Evolutionary conservation across 495 filamentous ascomycete species (phyloP), one percentile per base, ranked within the genome.

Genomic region (Aspergillus bridgeri): DNA sequence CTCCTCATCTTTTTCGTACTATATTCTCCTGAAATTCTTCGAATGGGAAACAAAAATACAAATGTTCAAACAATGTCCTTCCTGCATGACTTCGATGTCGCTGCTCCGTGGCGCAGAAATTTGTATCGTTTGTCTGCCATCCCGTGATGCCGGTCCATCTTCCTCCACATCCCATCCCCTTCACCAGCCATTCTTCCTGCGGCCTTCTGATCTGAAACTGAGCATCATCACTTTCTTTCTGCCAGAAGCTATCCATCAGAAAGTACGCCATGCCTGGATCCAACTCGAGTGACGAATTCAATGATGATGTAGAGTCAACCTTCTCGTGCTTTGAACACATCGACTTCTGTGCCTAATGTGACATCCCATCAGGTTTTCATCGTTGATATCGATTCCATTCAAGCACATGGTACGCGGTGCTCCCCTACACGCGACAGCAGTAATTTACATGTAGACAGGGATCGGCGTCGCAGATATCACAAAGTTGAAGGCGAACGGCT

Each of bases 391-490:
- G 89, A 92, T 59, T 75, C 73, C 45, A 84, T 92, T 48, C 88
- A 91, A 71, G 77, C 83, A 22, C 88, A 91, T 66, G 89, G 86
- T 84, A 75, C 27, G 48, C 23, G 3, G 15, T 38, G 23, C 42
- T 38, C 15, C 19, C 19, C 42, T n/a, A 38, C 18, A 25, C 19
- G 8, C 13, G 52, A 7, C n/a, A 53, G 3, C n/a, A 7, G 42
- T 0, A 20, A 5, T 29, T 33, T 6, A 42, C 47, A 21, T 59
- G 50, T 29, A 21, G 27, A 3, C 53, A 89, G 86, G 89, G 22
- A 84, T 92, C 56, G 83, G 83, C 24, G 87, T 85, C 42, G 81
- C 85, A 15, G 89, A 92, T 68, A 91, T 92, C 68, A 79, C 79
- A 5, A 92, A 90, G 66, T 71, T 91, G 33, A 90, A 90, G 70